Evolutionary conservation across 768 basidiomycete genomes (phyloP).

Genomic region (Mycena epipterygia): DNA sequence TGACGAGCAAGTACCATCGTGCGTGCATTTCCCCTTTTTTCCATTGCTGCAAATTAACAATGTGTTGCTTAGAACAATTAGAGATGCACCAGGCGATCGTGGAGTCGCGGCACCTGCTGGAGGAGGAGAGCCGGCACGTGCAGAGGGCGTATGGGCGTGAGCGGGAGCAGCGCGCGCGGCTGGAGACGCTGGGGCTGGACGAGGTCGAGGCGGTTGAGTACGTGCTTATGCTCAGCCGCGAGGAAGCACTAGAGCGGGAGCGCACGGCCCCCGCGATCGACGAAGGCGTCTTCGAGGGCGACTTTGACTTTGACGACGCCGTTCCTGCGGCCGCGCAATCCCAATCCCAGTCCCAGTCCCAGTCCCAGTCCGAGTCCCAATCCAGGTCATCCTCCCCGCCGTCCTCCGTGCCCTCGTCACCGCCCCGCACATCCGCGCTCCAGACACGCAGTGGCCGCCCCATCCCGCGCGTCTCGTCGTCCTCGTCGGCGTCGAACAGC

Average conservation of each 20-base stretch:
- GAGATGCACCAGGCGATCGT: slow-evolving; percentile 74
- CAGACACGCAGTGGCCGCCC: slow-evolving; percentile 39
- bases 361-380: slow-evolving; percentile 28
- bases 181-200: slow-evolving; percentile 77
- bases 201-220: slow-evolving; percentile 86
- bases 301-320: slow-evolving; percentile 58
- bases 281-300: slow-evolving; percentile 70
- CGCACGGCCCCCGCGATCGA: slow-evolving; percentile 49
- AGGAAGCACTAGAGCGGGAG: slow-evolving; percentile 64
- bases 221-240: slow-evolving; percentile 86
- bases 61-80: slow-evolving; percentile 63
- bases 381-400: slow-evolving; percentile 35
- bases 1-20: slow-evolving; percentile 61
- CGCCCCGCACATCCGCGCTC: slow-evolving; percentile 37
- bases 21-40: slow-evolving; percentile 37
- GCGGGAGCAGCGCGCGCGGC: slow-evolving; percentile 67
- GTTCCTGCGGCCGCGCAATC: background rate
- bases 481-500: slow-evolving; percentile 55
- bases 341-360: no score
- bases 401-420: slow-evolving; percentile 40
- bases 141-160: slow-evolving; percentile 61
- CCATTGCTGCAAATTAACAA: slow-evolving; percentile 20
- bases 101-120: slow-evolving; percentile 68
- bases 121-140: slow-evolving; percentile 59
- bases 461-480: slow-evolving; percentile 41